Evolutionary conservation across 306 rosid species (phyloP).

Genomic region (Gynostemma pentaphyllum): DNA sequence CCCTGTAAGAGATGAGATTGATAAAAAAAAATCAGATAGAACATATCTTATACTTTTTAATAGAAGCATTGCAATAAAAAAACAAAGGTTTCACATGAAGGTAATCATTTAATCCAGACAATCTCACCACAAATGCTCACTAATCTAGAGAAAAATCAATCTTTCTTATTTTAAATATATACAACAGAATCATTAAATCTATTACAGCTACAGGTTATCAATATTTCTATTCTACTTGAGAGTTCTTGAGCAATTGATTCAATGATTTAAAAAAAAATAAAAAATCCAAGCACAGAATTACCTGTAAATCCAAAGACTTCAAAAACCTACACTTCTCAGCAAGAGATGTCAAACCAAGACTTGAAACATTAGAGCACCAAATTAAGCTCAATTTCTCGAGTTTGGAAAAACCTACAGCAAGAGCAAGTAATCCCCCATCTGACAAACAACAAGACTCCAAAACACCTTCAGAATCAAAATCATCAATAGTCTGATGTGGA

Average conservation of each 20-base stretch:
- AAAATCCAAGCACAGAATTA: not conserved
- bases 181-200: not conserved
- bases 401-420: slow-evolving; percentile 68
- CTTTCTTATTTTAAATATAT: not conserved
- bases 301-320: slow-evolving; percentile 90
- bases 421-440: slow-evolving; percentile 56
- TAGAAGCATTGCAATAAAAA: not conserved
- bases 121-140: no score
- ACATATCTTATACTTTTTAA: not conserved
- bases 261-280: not conserved
- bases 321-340: slow-evolving; percentile 44
- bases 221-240: no score
- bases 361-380: slow-evolving; percentile 78
- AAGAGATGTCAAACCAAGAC: slow-evolving; percentile 44
- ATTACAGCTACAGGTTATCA: not conserved
- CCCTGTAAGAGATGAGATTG: slow-evolving; percentile 47
- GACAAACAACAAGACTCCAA: slow-evolving; percentile 46
- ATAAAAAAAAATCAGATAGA: slow-evolving; percentile 8
- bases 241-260: not conserved
- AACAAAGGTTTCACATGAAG: no score
- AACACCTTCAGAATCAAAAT: slow-evolving; percentile 27
- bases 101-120: no score
- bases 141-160: not conserved
- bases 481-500: slow-evolving; percentile 17
- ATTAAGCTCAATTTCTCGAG: slow-evolving; percentile 71